A percentile compares a stretch with the other conserved stretches of the same genome.
Evolutionary conservation across 1,139 yeast genomes (phyloP).

Genomic region (Lipomyces yarrowii): DNA sequence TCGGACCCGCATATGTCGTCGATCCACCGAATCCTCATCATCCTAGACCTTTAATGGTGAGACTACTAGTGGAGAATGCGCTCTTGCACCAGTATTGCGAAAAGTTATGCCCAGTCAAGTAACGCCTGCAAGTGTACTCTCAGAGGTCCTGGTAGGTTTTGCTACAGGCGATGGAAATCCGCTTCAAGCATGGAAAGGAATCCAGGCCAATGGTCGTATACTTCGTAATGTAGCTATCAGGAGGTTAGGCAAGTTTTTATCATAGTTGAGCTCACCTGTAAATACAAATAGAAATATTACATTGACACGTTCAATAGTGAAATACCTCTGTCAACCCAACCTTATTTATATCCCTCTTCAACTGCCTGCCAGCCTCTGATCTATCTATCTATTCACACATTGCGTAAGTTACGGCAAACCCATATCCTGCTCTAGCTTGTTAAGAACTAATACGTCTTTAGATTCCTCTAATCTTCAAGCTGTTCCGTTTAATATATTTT

Average conservation of each 20-base stretch:
- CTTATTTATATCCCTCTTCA: too few relatives aligned
- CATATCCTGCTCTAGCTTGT: neutral
- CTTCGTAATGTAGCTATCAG: neutral
- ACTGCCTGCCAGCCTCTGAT: too few relatives aligned
- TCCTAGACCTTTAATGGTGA: neutral
- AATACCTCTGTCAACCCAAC: too few relatives aligned
- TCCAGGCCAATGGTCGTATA: slow-evolving; percentile 6
- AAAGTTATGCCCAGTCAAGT: slow-evolving; percentile 6
- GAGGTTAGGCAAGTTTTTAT: neutral
- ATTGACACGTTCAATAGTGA: too few relatives aligned
- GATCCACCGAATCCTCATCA: neutral
- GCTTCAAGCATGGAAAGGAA: neutral
- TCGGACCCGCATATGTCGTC: neutral
- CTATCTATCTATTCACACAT: too few relatives aligned
- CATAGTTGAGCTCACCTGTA: too few relatives aligned
- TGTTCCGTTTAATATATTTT: slow-evolving; percentile 3
- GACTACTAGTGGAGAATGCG: slow-evolving; percentile 3
- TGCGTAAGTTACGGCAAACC: slow-evolving; percentile 27
- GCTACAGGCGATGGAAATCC: slow-evolving; percentile 7
- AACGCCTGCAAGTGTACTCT: slow-evolving; percentile 5
- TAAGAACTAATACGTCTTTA: neutral
- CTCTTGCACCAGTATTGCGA: slow-evolving; percentile 1
- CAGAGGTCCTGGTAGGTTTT: slow-evolving; percentile 8
- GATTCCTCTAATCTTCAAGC: neutral
- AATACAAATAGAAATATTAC: too few relatives aligned